Evolutionary conservation across 257 asterid genomes (phyloP).

Genomic region (Echium plantagineum): DNA sequence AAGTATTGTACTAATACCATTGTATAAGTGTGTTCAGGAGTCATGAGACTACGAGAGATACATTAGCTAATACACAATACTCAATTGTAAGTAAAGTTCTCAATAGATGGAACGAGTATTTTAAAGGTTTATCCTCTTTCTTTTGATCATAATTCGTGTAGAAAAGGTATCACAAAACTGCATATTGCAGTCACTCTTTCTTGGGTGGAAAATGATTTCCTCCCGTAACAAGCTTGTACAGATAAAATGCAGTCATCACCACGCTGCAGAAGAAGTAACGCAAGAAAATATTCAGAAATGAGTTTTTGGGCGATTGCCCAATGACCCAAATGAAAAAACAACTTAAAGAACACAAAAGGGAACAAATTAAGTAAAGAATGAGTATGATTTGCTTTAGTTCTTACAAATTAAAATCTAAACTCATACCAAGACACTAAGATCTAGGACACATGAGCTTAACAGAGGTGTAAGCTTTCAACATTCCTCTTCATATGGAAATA

Average conservation of each 20-base stretch:
- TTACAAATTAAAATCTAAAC: too few species aligned
- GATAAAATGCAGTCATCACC: slow-evolving; percentile 61
- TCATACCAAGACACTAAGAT: too few species aligned
- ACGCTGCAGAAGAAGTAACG: slow-evolving; percentile 33
- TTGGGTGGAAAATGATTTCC: slow-evolving; percentile 74
- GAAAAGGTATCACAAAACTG: not conserved
- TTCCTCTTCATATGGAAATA: too few species aligned
- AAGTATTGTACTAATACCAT: too few species aligned
- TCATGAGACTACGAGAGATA: not conserved
- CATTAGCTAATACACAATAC: not conserved
- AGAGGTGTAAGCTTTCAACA: too few species aligned
- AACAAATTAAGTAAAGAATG: not conserved
- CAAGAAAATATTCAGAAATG: not conserved
- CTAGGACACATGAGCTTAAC: too few species aligned
- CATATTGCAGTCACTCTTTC: slow-evolving; percentile 31
- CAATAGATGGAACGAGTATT: not conserved
- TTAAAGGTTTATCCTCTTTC: not conserved
- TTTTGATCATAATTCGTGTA: not conserved
- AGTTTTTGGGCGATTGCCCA: not conserved
- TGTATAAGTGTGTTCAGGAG: too few species aligned
- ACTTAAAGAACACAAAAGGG: too few species aligned
- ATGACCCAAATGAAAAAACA: too few species aligned
- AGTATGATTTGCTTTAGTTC: not conserved
- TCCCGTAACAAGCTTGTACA: slow-evolving; percentile 63
- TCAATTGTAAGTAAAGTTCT: not conserved